Evolutionary conservation across 306 rosid genomes (phyloP).

Genomic region (Citrullus colocynthis): DNA sequence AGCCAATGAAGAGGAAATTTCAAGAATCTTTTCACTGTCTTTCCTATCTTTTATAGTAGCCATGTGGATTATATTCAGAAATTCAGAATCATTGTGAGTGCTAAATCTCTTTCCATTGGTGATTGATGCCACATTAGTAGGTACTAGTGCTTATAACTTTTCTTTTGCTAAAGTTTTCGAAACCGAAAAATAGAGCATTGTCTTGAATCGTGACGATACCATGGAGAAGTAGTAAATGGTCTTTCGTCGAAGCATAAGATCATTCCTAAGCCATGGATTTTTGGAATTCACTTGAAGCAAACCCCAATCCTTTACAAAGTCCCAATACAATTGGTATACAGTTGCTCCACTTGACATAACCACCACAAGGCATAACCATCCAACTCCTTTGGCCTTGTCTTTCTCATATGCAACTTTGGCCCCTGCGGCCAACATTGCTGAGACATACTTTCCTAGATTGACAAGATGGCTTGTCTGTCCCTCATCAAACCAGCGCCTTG

Average conservation of each 20-base stretch:
- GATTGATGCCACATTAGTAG: neutral
- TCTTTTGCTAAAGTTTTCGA: neutral
- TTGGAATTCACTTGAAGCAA: constrained; percentile 87
- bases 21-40: constrained; percentile 31
- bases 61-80: neutral
- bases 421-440: constrained; percentile 99
- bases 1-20: constrained; percentile 24
- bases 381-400: constrained; percentile 46
- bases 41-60: neutral
- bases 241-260: constrained; percentile 73
- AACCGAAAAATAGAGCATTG: neutral
- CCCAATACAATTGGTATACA: constrained; percentile 95
- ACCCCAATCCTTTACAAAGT: constrained; percentile 99
- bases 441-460: constrained; percentile 88
- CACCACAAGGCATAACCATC: constrained; percentile 84
- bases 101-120: neutral
- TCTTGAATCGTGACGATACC: constrained; percentile 41
- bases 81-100: constrained; percentile 9
- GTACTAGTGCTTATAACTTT: neutral
- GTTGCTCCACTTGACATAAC: constrained; percentile 85
- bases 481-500: constrained; percentile 94
- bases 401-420: constrained; percentile 91
- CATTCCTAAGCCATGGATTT: constrained; percentile 97
- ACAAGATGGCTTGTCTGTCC: constrained; percentile 79
- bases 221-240: constrained; percentile 78